Base-by-base conservation (phyloP, 768 basidiomycete species). In the Amanita brunnescens region DNA sequence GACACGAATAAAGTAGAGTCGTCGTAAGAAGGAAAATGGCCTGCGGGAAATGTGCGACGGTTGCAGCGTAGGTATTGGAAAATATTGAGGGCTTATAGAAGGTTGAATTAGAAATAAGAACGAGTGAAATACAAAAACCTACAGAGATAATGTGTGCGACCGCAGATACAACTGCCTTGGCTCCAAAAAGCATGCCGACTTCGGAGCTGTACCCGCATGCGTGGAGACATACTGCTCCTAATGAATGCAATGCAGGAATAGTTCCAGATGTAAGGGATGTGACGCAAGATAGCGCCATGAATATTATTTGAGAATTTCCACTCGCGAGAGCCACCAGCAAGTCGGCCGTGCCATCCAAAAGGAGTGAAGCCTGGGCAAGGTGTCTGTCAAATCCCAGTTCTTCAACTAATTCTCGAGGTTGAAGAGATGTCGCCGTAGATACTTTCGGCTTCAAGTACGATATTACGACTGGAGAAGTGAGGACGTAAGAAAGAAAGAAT, bases 341-440 rank as follows among this genome's bases (percentile, higher is more conserved):
- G 58, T 89, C 80, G 5, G 85, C 84, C 16, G 78, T 55, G 21
- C 84, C 74, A 52, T 90, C 88, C 13, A 87, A 60, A n/a, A 79
- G 66, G 39, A 90, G 71, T 1, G 86, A 89, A 26, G 68, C 69
- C 42, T 76, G 77, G 18, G 83, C 75, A 46, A 89, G 73, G n/a
- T 70, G 64, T 18, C 83, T 75, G 66, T 91, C 88, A 54, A 89
- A 88, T 23, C 67, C 68, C 48, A 87, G 69, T 59, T 86, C 87
- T 23, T 74, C 71, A 14, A 74, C 70, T 33, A 88, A 74, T 14
- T 76, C 70, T 7, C 66, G 64, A 13, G 74, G 67, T 32, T 73
- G 43, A 16, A 37, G 41, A 30, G 40, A 12, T 14, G 32, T n/a
- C 10, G 41, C 50, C 12, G 50, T 56, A 2, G 63, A 34, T n/a